Evolutionary conservation across 2,329 filamentous ascomycete species (phyloP), one percentile per base, ranked within the genome.

Genomic region (Anisogramma anomala): DNA sequence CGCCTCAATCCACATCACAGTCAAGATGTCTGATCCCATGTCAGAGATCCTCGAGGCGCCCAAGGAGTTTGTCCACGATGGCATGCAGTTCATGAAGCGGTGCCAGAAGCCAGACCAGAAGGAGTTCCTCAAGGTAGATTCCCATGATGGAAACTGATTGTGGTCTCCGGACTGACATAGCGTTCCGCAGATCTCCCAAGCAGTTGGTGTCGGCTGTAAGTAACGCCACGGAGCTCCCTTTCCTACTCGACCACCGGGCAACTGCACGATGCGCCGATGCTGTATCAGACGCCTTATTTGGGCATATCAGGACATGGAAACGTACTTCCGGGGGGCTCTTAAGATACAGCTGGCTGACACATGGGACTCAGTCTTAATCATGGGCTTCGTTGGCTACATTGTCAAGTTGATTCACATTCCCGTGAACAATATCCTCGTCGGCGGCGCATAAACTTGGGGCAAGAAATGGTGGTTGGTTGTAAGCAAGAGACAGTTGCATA

Each of bases 381-480:
- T 81, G 77, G 77, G 77, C 48, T 74, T 75, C 35, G 78, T 82
- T 43, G 78, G 78, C 48, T 82, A 81, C 62, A 61, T 82, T 48
- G 76, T 82, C 57, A 82, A 82, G 69, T 68, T 82, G 55, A 78
- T 82, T 49, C 77, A 82, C 59, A 79, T 82, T 36, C 78, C 78
- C 48, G 71, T 82, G 49, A 82, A 82, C 70, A 77, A 80, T 59
- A 75, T 81, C 46, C 69, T 82, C 43, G 77, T 82, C 49, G 77
- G 75, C 46, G 76, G 73, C 59, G 76, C 77, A 58, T 80, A 73
- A 65, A 46, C 27, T 25, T 34, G 28, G 27, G 39, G 19, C 33
- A 17, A 20, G 36, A 28, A n/a, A n/a, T n/a, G n/a, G n/a, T n/a
- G n/a, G n/a, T n/a, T n/a, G n/a, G n/a, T n/a, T n/a, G n/a, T n/a